phyloP scores from a whole-genome alignment of 1,284 basidiomycete species.

The Testicularia cyperi region DNA sequence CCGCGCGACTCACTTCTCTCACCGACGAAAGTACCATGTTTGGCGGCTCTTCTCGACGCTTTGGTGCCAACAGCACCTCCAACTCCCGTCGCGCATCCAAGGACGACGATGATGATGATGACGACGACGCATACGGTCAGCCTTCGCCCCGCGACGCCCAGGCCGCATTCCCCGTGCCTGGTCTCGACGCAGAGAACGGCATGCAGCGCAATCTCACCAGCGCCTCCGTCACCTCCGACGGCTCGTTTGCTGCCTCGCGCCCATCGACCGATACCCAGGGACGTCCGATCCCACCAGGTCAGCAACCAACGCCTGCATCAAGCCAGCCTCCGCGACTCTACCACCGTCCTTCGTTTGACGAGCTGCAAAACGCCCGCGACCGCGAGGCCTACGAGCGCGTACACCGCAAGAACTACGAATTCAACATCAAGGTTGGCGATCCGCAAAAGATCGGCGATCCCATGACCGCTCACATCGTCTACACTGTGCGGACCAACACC shows the following conservation, averaged over 20 bases:
- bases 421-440: slow-evolving; percentile 54
- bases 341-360: slow-evolving; percentile 34
- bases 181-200: not conserved
- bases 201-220: not conserved
- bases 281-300: not conserved
- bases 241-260: slow-evolving; percentile 9
- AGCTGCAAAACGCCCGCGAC: slow-evolving; percentile 18
- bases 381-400: slow-evolving; percentile 10
- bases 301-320: not conserved
- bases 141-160: slow-evolving; percentile 25
- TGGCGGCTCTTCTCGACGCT: slow-evolving; percentile 17
- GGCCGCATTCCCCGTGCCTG: slow-evolving; percentile 2
- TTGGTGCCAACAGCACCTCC: no score
- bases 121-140: slow-evolving; percentile 47
- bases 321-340: slow-evolving; percentile 13
- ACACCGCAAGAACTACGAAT: slow-evolving; percentile 15
- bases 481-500: slow-evolving; percentile 62
- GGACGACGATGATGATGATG: slow-evolving; percentile 6
- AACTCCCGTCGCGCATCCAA: no score
- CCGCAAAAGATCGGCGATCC: slow-evolving; percentile 57
- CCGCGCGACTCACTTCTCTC: slow-evolving; percentile 24
- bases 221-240: slow-evolving; percentile 10
- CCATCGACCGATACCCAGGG: slow-evolving; percentile 3
- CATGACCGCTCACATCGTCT: slow-evolving; percentile 57
- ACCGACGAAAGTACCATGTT: slow-evolving; percentile 42